Conservation (phyloP, 495 filamentous ascomycete species). For the Friedmanniomyces endolithicus region DNA sequence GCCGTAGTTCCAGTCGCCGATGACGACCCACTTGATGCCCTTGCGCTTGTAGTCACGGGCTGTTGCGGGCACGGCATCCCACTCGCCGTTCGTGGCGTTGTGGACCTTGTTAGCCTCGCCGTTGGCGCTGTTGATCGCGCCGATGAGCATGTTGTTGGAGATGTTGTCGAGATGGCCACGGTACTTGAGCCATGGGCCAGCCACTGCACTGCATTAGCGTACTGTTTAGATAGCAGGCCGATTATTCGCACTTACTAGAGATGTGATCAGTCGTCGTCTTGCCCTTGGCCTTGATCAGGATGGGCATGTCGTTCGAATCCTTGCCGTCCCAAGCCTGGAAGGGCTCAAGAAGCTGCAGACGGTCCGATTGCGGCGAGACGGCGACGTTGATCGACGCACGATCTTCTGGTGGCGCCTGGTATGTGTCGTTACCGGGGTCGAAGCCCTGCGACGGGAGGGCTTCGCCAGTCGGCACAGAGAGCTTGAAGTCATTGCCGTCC, state of each 20-base stretch:
- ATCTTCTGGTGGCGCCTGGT: constrained; percentile 86
- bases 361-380: constrained; percentile 82
- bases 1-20: constrained; percentile 99
- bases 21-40: constrained; percentile 90
- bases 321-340: constrained; percentile 91
- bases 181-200: constrained; percentile 99
- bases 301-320: constrained; percentile 60
- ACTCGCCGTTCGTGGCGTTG: constrained; percentile 74
- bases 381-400: constrained; percentile 59
- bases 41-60: constrained; percentile 98
- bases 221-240: background rate
- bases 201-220: constrained; percentile 39
- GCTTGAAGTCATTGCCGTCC: constrained; percentile 92
- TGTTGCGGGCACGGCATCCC: constrained; percentile 79
- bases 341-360: constrained; percentile 80
- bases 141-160: constrained; percentile 99
- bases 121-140: constrained; percentile 90
- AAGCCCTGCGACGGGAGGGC: constrained; percentile 74
- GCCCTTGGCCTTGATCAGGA: constrained; percentile 94
- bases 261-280: constrained; percentile 99
- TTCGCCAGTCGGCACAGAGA: constrained; percentile 65
- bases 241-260: constrained; percentile 45
- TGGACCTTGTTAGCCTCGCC: constrained; percentile 97
- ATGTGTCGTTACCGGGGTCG: constrained; percentile 88
- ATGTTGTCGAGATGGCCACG: constrained; percentile 99